A percentile compares a stretch with the other conserved stretches of the same genome.
Evolutionary conservation across 129 eudicot genomes (phyloP).

Genomic region (Apium graveolens): DNA sequence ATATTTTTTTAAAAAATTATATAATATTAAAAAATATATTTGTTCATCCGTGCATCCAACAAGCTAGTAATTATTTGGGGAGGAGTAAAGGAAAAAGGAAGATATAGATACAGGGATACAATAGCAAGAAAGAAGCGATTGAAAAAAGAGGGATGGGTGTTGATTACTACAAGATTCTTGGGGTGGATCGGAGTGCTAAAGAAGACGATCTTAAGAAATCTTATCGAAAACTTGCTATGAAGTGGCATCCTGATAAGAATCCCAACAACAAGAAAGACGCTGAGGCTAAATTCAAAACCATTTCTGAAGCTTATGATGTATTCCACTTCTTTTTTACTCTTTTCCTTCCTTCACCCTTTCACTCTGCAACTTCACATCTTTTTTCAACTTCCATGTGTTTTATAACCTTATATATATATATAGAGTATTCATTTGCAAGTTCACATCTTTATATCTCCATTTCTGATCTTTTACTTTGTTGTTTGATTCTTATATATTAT

Average conservation of each 20-base stretch:
- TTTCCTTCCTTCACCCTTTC: too few species aligned
- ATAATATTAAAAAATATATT: too few species aligned
- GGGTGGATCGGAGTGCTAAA: conserved; percentile 58
- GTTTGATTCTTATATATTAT: not conserved
- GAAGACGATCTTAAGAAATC: conserved; percentile 83
- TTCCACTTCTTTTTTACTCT: too few species aligned
- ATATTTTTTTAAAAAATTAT: too few species aligned
- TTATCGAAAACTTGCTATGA: conserved; percentile 78
- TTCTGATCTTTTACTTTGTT: not conserved
- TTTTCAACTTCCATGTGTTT: too few species aligned
- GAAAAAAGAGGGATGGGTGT: conserved; percentile 53
- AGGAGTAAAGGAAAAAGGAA: too few species aligned
- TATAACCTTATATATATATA: too few species aligned
- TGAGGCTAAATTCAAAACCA: conserved; percentile 79
- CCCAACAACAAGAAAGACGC: conserved; percentile 81
- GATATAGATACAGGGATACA: too few species aligned
- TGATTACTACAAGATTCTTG: conserved; percentile 58
- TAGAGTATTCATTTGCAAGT: not conserved
- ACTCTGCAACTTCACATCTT: too few species aligned
- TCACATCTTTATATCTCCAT: not conserved
- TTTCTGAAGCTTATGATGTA: conserved; percentile 95
- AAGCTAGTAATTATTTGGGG: too few species aligned
- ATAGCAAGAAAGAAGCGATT: not conserved
- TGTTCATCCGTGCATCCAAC: too few species aligned
- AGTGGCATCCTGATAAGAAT: conserved; percentile 69